Percentiles rank a stretch among this genome's conserved stretches.
These are phyloP conservation scores for Thinopyrum elongatum DNA, from an alignment of 176 grass and related monocot species.

Conservation along the genomic window DNA sequence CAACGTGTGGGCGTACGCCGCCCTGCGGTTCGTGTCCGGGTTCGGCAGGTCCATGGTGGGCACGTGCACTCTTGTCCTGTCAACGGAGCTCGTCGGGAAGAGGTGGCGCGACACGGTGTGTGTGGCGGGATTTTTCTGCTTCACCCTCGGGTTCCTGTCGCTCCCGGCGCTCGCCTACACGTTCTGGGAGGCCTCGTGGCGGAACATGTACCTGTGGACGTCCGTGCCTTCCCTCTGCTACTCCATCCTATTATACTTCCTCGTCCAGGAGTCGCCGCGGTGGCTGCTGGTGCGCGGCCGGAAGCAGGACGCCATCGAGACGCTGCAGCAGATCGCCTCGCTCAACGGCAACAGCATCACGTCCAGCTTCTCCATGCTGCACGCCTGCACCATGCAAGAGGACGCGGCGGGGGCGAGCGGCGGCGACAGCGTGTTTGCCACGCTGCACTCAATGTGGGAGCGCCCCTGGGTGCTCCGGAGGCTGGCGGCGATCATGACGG, in stretches of 20 bases:
- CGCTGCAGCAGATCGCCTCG: slow-evolving; percentile 49
- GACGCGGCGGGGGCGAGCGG: not conserved
- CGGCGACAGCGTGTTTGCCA: slow-evolving; percentile 32
- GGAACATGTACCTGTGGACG: no score
- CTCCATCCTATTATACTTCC: no score
- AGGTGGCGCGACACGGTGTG: no score
- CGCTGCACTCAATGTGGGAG: slow-evolving; percentile 50
- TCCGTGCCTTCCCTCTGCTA: no score
- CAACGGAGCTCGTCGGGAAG: no score
- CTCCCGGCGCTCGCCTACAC: no score
- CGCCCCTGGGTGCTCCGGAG: slow-evolving; percentile 68
- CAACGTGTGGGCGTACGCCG: slow-evolving; percentile 77
- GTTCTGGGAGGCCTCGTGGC: no score
- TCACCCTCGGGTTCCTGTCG: no score
- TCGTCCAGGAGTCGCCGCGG: slow-evolving; percentile 14
- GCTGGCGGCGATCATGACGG: slow-evolving; percentile 59
- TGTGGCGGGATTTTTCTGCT: no score
- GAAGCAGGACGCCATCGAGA: slow-evolving; percentile 67
- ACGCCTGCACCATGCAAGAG: slow-evolving; percentile 31
- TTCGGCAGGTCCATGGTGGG: slow-evolving; percentile 24
- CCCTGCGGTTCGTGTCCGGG: slow-evolving; percentile 62
- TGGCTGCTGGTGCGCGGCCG: slow-evolving; percentile 79
- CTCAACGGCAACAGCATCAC: slow-evolving; percentile 48
- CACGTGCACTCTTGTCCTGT: no score
- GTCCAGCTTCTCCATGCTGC: slow-evolving; percentile 80